These are phyloP conservation scores for Saccharum spontaneum DNA, from an alignment of 176 grass and related monocot genomes.

Conservation along the genomic window DNA sequence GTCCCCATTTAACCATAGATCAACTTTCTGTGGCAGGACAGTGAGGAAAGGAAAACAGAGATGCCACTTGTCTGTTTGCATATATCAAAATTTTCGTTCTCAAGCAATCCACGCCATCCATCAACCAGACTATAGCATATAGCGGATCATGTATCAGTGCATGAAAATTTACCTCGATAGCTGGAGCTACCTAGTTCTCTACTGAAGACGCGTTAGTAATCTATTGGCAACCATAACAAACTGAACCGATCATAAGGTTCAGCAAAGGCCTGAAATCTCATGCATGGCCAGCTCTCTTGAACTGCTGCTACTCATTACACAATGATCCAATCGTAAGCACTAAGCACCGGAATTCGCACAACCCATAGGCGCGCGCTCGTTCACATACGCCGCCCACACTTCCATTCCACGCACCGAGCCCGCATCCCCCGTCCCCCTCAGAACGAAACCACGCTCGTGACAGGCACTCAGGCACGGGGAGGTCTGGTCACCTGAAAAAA, in stretches of 20 bases:
- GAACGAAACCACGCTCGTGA: background rate
- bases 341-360: background rate
- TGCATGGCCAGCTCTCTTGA: background rate
- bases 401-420: background rate
- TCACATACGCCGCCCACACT: background rate
- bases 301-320: background rate
- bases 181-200: background rate
- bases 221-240: too few species aligned
- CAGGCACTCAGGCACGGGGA: background rate
- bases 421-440: background rate
- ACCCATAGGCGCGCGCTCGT: too few species aligned
- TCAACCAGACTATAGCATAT: background rate
- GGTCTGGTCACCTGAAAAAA: slow-evolving; percentile 64
- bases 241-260: too few species aligned
- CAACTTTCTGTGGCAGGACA: background rate
- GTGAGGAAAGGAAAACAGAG: background rate
- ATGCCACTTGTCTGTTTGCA: background rate
- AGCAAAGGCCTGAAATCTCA: background rate
- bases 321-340: background rate
- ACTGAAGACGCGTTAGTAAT: background rate
- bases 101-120: background rate
- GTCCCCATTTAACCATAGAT: background rate
- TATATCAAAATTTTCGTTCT: background rate
- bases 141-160: background rate
- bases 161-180: background rate